phyloP scores from a whole-genome alignment of 177 flowering plant species.

The Vitis hybrid region DNA sequence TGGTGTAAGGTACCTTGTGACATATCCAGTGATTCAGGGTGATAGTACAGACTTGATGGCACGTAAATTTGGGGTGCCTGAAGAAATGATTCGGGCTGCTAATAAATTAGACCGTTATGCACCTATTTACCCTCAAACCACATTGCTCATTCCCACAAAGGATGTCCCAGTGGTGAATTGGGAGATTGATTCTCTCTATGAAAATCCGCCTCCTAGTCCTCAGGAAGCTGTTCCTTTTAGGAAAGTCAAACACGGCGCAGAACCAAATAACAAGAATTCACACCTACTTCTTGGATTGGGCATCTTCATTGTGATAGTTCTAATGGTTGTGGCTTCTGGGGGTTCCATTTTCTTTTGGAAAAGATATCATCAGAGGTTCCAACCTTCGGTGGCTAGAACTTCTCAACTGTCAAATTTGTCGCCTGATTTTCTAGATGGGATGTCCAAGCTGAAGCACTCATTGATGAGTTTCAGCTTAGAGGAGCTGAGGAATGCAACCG shows the following conservation, averaged over 20 bases:
- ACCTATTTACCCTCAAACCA: conserved; percentile 37
- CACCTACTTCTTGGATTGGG: conserved; percentile 19
- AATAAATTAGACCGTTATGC: conserved; percentile 24
- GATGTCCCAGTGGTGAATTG: conserved; percentile 27
- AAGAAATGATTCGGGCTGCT: conserved; percentile 24
- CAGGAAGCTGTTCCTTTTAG: conserved; percentile 9
- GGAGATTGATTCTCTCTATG: conserved; percentile 4
- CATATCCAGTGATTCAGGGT: conserved; percentile 32
- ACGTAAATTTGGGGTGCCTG: conserved; percentile 34
- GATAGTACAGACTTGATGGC: conserved; percentile 27
- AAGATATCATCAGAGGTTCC: conserved; percentile 17
- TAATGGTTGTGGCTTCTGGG: conserved; percentile 9
- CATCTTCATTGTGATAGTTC: conserved; percentile 6
- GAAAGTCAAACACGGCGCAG: conserved; percentile 5
- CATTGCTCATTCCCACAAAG: conserved; percentile 37
- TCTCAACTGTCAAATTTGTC: conserved; percentile 31
- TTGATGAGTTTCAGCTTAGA: conserved; percentile 36
- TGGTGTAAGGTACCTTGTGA: conserved; percentile 36
- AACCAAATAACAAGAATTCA: neutral
- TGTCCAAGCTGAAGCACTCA: conserved; percentile 41
- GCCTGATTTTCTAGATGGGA: conserved; percentile 39
- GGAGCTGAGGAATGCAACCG: conserved; percentile 43
- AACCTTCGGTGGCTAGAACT: conserved; percentile 19
- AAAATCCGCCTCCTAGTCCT: conserved; percentile 15
- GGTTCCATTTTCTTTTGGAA: conserved; percentile 9